phyloP scores from a whole-genome alignment of 768 basidiomycete genomes.

The Leccinellum luteum region DNA sequence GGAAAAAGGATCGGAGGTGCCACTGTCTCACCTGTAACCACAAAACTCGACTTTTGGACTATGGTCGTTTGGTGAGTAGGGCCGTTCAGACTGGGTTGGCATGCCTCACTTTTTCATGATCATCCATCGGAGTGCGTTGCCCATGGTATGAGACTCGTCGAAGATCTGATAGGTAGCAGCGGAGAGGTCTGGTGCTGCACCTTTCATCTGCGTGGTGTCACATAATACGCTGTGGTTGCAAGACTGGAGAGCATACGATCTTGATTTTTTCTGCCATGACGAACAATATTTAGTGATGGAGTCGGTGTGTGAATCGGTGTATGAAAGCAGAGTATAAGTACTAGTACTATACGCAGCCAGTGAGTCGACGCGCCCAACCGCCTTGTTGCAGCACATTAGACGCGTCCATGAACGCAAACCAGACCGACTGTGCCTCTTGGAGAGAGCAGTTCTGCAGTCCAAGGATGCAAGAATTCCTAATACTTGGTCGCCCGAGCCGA shows the following conservation, averaged over 20 bases:
- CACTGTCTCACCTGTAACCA: background rate
- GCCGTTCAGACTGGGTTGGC: background rate
- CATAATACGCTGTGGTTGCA: slow-evolving; percentile 1
- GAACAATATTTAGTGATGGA: background rate
- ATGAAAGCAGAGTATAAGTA: too few relatives aligned
- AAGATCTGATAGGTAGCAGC: slow-evolving; percentile 89
- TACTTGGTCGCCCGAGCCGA: too few relatives aligned
- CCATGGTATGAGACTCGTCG: slow-evolving; percentile 95
- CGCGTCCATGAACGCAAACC: too few relatives aligned
- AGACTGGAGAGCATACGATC: slow-evolving; percentile 24
- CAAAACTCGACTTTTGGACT: background rate
- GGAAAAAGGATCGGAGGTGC: too few relatives aligned
- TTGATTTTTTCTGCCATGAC: slow-evolving; percentile 35
- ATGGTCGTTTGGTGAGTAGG: slow-evolving; percentile 1
- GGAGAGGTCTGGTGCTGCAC: slow-evolving; percentile 76
- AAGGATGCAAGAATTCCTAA: too few relatives aligned
- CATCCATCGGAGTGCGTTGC: slow-evolving; percentile 96
- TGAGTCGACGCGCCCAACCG: too few relatives aligned
- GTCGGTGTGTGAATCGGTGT: too few relatives aligned
- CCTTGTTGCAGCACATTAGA: too few relatives aligned
- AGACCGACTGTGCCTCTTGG: too few relatives aligned
- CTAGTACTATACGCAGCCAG: too few relatives aligned
- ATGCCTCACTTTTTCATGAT: slow-evolving; percentile 92
- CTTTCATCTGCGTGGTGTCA: slow-evolving; percentile 64
- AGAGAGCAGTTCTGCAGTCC: too few relatives aligned